These are phyloP conservation scores for Exidia glandulosa DNA, from an alignment of 768 basidiomycete genomes.

Conservation along the genomic window DNA sequence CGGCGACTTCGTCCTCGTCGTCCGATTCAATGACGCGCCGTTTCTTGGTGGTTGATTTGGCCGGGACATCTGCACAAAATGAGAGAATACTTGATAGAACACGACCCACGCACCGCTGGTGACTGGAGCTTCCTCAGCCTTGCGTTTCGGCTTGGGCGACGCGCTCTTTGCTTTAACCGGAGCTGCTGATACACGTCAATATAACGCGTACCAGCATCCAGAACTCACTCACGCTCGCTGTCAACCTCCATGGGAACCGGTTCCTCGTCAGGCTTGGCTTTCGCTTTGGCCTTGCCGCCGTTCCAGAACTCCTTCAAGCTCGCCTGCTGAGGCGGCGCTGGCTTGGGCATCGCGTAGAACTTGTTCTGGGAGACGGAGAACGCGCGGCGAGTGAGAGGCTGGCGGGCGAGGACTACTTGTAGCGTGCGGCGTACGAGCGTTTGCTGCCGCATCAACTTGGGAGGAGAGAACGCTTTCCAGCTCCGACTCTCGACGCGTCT, in stretches of 20 bases:
- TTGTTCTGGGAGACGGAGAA: slow-evolving; percentile 41
- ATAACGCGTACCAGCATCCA: background rate
- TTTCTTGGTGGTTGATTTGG: slow-evolving; percentile 13
- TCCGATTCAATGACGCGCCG: slow-evolving; percentile 30
- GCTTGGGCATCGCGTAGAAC: slow-evolving; percentile 72
- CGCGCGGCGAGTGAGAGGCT: background rate
- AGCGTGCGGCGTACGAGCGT: slow-evolving; percentile 34
- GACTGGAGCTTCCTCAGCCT: background rate
- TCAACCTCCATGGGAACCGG: slow-evolving; percentile 16
- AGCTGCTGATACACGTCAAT: background rate
- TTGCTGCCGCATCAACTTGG: slow-evolving; percentile 57
- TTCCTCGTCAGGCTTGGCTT: slow-evolving; percentile 14
- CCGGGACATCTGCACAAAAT: background rate
- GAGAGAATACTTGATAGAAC: background rate
- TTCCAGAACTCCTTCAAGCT: slow-evolving; percentile 69
- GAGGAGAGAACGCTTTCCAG: too few relatives aligned
- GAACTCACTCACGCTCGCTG: slow-evolving; percentile 1
- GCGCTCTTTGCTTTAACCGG: background rate
- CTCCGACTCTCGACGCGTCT: too few relatives aligned
- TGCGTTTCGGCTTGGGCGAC: background rate
- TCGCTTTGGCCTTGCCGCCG: slow-evolving; percentile 27
- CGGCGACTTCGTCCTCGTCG: slow-evolving; percentile 16
- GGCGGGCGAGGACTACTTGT: background rate
- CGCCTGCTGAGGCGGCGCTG: slow-evolving; percentile 65
- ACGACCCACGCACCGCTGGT: background rate